These are phyloP conservation scores for Harringtonia aguacate DNA, from an alignment of 2,329 filamentous ascomycete genomes.

Conservation along the genomic window DNA sequence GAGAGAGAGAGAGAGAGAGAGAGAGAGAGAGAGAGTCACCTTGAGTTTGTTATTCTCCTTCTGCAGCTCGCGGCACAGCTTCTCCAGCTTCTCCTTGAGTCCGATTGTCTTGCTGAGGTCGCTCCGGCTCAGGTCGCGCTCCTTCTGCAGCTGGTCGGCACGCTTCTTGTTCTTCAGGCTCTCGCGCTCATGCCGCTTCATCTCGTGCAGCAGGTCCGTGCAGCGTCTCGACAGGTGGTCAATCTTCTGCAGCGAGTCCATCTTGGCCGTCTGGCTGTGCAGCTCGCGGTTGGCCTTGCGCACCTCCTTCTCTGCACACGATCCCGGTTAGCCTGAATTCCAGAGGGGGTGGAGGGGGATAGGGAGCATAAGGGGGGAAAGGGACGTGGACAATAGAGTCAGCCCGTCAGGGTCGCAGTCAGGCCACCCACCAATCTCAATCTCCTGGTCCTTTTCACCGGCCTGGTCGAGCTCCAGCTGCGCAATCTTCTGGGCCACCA, in stretches of 20 bases:
- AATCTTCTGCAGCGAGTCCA: constrained; percentile 84
- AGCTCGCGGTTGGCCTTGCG: constrained; percentile 90
- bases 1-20: neutral
- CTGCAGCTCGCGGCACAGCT: constrained; percentile 85
- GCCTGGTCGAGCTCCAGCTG: constrained; percentile 90
- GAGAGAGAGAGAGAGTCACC: constrained; percentile 36
- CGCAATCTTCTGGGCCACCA: constrained; percentile 86
- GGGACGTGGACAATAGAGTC: neutral
- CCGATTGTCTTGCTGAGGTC: constrained; percentile 85
- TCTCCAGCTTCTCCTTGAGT: constrained; percentile 94
- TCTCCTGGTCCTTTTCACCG: constrained; percentile 88
- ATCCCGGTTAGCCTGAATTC: neutral
- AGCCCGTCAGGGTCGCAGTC: neutral
- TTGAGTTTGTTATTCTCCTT: constrained; percentile 98
- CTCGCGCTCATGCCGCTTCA: constrained; percentile 92
- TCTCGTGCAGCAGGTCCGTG: constrained; percentile 81
- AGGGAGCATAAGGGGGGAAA: neutral
- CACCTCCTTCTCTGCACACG: constrained; percentile 70
- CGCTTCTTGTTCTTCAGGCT: constrained; percentile 94
- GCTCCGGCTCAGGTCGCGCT: constrained; percentile 80
- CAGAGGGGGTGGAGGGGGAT: neutral
- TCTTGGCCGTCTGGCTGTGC: constrained; percentile 77
- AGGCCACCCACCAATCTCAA: constrained; percentile 66
- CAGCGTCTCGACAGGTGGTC: constrained; percentile 86
- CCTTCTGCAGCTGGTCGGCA: constrained; percentile 88